Evolutionary conservation across 768 basidiomycete genomes (phyloP).

Genomic region (Leccinum obscurum): DNA sequence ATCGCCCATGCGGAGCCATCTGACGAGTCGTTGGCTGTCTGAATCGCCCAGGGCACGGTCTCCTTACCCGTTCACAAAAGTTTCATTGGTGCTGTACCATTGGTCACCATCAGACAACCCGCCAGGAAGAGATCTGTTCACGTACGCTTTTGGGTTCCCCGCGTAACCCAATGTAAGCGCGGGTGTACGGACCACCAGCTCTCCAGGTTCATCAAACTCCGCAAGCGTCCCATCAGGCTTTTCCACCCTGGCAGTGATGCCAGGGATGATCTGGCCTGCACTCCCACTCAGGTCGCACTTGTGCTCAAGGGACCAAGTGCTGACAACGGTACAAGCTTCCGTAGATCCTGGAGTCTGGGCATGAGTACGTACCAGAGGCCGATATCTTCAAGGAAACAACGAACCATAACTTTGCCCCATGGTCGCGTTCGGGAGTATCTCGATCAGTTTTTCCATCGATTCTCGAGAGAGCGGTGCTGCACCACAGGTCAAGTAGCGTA

Average conservation of each 20-base stretch:
- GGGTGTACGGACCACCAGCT: conserved; percentile 60
- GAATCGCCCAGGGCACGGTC: neutral
- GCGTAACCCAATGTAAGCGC: conserved; percentile 59
- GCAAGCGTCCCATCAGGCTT: conserved; percentile 58
- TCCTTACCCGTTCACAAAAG: conserved; percentile 50
- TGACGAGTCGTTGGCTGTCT: conserved; percentile 19
- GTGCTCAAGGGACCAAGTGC: conserved; percentile 45
- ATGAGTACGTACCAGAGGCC: neutral
- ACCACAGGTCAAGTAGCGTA: conserved; percentile 41
- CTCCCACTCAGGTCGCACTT: conserved; percentile 51
- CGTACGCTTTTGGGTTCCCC: conserved; percentile 61
- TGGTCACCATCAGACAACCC: conserved; percentile 11
- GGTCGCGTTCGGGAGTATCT: conserved; percentile 47
- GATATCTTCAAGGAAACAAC: conserved; percentile 1
- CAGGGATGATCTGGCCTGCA: conserved; percentile 59
- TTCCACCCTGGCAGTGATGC: conserved; percentile 54
- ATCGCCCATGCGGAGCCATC: conserved; percentile 72
- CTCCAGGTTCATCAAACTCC: conserved; percentile 58
- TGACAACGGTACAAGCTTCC: conserved; percentile 57
- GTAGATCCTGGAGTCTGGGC: conserved; percentile 49
- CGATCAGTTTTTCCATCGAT: conserved; percentile 44
- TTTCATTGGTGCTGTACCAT: conserved; percentile 54
- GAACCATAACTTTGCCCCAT: conserved; percentile 67
- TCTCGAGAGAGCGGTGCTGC: conserved; percentile 60
- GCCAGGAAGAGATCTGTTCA: conserved; percentile 10